Conservation (phyloP, 768 basidiomycete species). For the Pleurotus citrinopileatus region DNA sequence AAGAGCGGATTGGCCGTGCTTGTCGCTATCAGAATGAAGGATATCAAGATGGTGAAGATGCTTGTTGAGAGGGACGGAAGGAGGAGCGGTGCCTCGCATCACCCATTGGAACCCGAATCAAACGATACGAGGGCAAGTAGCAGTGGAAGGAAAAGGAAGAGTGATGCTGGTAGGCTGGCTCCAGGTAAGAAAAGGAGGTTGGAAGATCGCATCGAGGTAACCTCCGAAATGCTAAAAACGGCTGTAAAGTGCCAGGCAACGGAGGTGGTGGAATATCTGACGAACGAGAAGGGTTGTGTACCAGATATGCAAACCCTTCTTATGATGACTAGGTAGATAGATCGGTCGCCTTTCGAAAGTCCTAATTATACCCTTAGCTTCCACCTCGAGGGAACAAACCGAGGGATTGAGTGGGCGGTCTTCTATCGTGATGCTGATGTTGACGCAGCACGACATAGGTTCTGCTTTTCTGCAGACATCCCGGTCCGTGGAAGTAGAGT, state of each 20-base stretch:
- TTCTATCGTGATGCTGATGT: too few species aligned
- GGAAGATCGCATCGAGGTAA: conserved; percentile 56
- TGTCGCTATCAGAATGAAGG: conserved; percentile 71
- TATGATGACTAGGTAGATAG: conserved; percentile 26
- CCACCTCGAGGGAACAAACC: too few species aligned
- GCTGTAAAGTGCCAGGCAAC: conserved; percentile 65
- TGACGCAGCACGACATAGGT: too few species aligned
- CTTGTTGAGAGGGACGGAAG: conserved; percentile 62
- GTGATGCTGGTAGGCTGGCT: conserved; percentile 14
- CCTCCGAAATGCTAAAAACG: conserved; percentile 55
- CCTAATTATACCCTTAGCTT: background rate
- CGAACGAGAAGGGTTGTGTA: conserved; percentile 65
- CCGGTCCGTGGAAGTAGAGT: too few species aligned
- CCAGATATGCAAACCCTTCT: conserved; percentile 70
- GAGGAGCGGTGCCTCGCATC: background rate
- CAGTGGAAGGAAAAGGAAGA: conserved; percentile 18
- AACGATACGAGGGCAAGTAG: background rate
- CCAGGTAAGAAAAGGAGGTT: conserved; percentile 50
- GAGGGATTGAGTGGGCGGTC: background rate
- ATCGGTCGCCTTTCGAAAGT: background rate
- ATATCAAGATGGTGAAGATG: conserved; percentile 65
- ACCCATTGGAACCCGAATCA: background rate
- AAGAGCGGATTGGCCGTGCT: conserved; percentile 65
- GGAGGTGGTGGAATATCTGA: conserved; percentile 72
- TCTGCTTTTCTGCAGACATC: too few species aligned